Percentiles rank a stretch among this genome's conserved stretches.
Evolutionary conservation across 805 yeast species (phyloP).

Genomic region (Candida coquimbonensis): DNA sequence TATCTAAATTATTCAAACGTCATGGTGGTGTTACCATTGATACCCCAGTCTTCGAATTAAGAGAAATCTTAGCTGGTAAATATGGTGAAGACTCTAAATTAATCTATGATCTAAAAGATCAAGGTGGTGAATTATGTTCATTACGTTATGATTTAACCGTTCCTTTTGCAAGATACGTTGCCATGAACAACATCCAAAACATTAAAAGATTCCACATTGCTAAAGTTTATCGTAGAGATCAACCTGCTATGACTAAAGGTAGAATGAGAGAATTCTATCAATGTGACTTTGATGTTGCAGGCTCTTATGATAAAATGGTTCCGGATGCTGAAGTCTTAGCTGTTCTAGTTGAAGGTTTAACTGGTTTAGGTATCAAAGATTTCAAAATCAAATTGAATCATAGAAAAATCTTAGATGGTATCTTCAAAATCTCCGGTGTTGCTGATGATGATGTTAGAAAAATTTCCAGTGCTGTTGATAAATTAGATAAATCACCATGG

Average conservation of each 20-base stretch:
- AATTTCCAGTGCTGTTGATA: conserved; percentile 92
- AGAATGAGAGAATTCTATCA: conserved; percentile 99
- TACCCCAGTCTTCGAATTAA: conserved; percentile 94
- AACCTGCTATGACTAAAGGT: conserved; percentile 99
- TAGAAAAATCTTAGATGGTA: conserved; percentile 93
- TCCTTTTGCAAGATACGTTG: conserved; percentile 96
- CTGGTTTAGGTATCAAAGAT: conserved; percentile 75
- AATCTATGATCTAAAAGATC: conserved; percentile 94
- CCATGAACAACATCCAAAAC: conserved; percentile 84
- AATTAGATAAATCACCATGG: conserved; percentile 95
- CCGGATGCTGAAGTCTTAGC: conserved; percentile 91
- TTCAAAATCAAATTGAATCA: conserved; percentile 92
- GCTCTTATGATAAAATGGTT: conserved; percentile 86
- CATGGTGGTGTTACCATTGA: conserved; percentile 99
- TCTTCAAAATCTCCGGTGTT: conserved; percentile 92
- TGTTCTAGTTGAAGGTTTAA: conserved; percentile 77
- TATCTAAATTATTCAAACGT: conserved; percentile 73
- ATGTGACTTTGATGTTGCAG: conserved; percentile 98
- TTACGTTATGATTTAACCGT: conserved; percentile 95
- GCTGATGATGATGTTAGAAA: conserved; percentile 89
- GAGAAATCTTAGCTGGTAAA: conserved; percentile 93
- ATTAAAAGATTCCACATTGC: conserved; percentile 97
- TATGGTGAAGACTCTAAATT: conserved; percentile 98
- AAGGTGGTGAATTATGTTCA: conserved; percentile 96
- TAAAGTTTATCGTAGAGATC: conserved; percentile 97